Evolutionary conservation across 2,329 filamentous ascomycete species (phyloP).

Genomic region (Diaporthe citri): DNA sequence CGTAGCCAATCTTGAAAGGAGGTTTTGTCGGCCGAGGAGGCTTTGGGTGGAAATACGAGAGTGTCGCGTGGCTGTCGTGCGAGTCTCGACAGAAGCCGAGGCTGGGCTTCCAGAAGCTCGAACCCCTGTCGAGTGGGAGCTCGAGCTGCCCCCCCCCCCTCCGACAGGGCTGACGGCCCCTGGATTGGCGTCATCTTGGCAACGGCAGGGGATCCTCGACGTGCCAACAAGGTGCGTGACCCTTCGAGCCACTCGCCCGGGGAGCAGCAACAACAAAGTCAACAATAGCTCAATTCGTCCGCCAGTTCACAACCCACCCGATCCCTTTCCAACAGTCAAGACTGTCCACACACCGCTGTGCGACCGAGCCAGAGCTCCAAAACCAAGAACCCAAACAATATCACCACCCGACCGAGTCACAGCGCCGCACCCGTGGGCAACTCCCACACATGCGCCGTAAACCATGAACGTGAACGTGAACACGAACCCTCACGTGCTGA

Average conservation of each 20-base stretch:
- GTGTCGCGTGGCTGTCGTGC: constrained; percentile 20
- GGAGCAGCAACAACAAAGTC: not conserved
- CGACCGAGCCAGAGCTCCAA: too few relatives aligned
- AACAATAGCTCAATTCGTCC: not conserved
- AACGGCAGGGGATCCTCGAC: constrained; percentile 4
- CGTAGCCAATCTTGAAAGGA: not conserved
- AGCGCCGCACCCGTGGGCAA: too few relatives aligned
- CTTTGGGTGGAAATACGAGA: not conserved
- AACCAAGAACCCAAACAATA: not conserved
- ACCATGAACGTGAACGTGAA: constrained; percentile 23
- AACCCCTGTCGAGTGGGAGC: constrained; percentile 4
- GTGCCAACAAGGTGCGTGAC: not conserved
- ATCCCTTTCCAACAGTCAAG: not conserved
- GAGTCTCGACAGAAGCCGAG: constrained; percentile 4
- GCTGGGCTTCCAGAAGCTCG: constrained; percentile 24
- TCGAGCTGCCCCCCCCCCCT: not conserved
- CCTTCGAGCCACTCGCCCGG: not conserved
- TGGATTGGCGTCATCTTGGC: constrained; percentile 12
- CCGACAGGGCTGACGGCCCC: constrained; percentile 6
- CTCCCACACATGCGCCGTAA: constrained; percentile 2
- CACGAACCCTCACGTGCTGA: constrained; percentile 6
- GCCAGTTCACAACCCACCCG: not conserved
- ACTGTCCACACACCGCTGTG: not conserved
- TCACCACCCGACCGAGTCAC: not conserved
- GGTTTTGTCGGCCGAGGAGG: not conserved